Base-by-base conservation (phyloP, 1,284 basidiomycete genomes). In the Cryptococcus amylolentus region DNA sequence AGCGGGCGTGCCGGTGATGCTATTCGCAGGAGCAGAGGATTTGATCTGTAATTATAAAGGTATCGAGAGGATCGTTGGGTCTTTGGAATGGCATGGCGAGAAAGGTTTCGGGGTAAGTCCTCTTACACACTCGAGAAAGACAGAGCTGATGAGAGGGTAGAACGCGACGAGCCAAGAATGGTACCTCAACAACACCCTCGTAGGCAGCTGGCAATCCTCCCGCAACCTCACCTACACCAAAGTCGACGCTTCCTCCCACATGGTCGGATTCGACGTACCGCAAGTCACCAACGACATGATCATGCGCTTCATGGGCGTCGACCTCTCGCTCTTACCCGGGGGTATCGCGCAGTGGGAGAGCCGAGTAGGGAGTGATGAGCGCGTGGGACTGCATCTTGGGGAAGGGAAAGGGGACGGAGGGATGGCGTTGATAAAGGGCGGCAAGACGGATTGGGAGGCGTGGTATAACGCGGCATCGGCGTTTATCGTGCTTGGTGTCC, bases 201-300 rank as follows among this genome's bases (percentile, higher is more conserved):
- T 89, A 2, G 95, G 95, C 16, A 90, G 88, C 23, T 99, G 96
- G 96, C 87, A 88, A 20, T 80, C 84, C 12, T 86, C 88, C 3
- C 82, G 95, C 49, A 94, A 94, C 72, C 77, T 98, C 66, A 94
- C 92, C n/a, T 98, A 96, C 69, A 90, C 86, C 63, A 93, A 92
- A 79, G 88, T 88, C 60, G 39, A 26, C 42, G 90, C 91, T 57
- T 91, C 90, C 1, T 94, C 91, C 1, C 92, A 95, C 75, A 96
- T 96, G 92, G 80, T 88, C 31, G 91, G 91, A 0, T 95, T 86
- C 72, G 95, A 98, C 76, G 81, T 88, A 12, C 95, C 94, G 0
- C 82, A 91, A 55, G 85, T 88, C 35, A 82, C 91, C 4, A 93
- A 98, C 76, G 95, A 98, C 77, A 98, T 98, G 96, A 95, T 98